Conservation (phyloP, 2,329 filamentous ascomycete species). For the Phialemonium atrogriseum region DNA sequence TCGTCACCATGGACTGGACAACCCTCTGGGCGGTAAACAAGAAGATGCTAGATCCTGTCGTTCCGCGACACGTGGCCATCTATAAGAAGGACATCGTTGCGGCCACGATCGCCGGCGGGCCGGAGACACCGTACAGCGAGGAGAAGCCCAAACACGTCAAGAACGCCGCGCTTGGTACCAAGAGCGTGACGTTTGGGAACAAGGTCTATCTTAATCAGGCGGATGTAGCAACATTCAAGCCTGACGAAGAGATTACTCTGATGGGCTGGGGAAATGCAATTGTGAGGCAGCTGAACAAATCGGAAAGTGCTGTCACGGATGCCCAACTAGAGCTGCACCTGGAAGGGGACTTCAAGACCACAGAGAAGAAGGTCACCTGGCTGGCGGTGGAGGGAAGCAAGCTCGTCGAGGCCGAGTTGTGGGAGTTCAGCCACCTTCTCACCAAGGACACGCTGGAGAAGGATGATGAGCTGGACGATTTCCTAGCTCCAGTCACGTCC, state of each 20-base stretch:
- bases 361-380: slow-evolving; percentile 96
- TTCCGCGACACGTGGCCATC: slow-evolving; percentile 67
- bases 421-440: slow-evolving; percentile 92
- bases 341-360: slow-evolving; percentile 88
- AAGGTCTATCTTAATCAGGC: slow-evolving; percentile 77
- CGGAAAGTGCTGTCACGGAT: slow-evolving; percentile 49
- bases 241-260: slow-evolving; percentile 85
- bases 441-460: slow-evolving; percentile 92
- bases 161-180: slow-evolving; percentile 75
- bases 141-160: slow-evolving; percentile 85
- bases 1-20: slow-evolving; percentile 78
- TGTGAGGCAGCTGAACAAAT: slow-evolving; percentile 56
- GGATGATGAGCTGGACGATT: slow-evolving; percentile 78
- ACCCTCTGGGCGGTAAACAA: slow-evolving; percentile 69
- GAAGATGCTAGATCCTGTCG: slow-evolving; percentile 72
- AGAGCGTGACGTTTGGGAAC: slow-evolving; percentile 73
- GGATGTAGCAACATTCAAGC: slow-evolving; percentile 72
- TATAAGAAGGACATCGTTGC: slow-evolving; percentile 62
- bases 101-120: slow-evolving; percentile 59
- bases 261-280: slow-evolving; percentile 96
- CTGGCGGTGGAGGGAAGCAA: slow-evolving; percentile 67
- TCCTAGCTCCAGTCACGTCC: slow-evolving; percentile 68
- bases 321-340: slow-evolving; percentile 84
- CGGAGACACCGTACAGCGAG: slow-evolving; percentile 53
- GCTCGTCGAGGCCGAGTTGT: slow-evolving; percentile 74